A percentile compares a stretch with the other conserved stretches of the same genome.
phyloP scores from a whole-genome alignment of 108 stramenopile species.

The Pseudonitzschia multistriata region DNA sequence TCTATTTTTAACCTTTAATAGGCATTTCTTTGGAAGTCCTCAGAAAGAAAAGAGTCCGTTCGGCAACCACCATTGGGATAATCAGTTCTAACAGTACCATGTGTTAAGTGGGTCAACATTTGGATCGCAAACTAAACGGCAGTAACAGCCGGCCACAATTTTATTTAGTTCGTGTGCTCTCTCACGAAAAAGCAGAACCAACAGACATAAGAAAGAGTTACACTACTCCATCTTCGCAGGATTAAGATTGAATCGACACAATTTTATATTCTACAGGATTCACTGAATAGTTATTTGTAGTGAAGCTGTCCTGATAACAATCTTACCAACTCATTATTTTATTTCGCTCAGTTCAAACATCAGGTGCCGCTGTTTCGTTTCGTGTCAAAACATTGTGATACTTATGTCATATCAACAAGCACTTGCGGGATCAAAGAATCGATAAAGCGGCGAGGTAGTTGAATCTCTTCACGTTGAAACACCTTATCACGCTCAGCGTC shows the following conservation, averaged over 20 bases:
- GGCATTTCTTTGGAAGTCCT: too few species aligned
- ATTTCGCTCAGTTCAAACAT: neutral
- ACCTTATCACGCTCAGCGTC: neutral
- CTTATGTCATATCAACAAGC: neutral
- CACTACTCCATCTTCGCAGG: neutral
- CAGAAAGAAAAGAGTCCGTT: constrained; percentile 1
- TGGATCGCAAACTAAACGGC: constrained; percentile 10
- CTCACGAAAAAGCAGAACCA: constrained; percentile 5
- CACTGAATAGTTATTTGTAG: neutral
- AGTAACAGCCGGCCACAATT: constrained; percentile 11
- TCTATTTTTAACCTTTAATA: too few species aligned
- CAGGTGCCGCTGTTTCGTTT: neutral
- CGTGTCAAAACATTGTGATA: neutral
- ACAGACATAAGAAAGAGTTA: neutral
- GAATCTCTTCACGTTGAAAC: neutral
- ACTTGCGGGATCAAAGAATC: neutral
- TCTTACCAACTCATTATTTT: neutral
- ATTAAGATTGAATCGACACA: neutral
- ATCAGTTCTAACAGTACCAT: neutral
- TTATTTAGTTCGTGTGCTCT: neutral
- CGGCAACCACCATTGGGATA: neutral
- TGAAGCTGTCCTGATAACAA: neutral
- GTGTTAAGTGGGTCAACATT: neutral
- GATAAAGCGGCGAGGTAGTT: neutral
- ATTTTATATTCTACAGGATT: neutral